Evolutionary conservation across 2,329 filamentous ascomycete genomes (phyloP), one percentile per base, ranked within the genome.

Genomic region (Colletotrichum echinochloae): DNA sequence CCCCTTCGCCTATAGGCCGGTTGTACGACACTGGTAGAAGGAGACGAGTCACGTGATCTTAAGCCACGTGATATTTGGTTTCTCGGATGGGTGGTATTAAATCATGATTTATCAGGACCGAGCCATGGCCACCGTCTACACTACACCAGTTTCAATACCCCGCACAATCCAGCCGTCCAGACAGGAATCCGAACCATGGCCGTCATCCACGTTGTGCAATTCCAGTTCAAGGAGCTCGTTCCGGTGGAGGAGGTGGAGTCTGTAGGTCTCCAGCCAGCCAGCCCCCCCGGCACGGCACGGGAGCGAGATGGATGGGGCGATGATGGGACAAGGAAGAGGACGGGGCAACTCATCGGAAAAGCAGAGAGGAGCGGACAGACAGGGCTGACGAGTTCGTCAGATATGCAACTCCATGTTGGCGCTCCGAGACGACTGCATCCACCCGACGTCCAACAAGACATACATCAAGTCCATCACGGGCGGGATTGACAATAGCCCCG

Each of bases 131-230:
- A 9, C 5, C 35, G n/a, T n/a, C n/a, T n/a, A n/a, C n/a, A n/a
- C n/a, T 11, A 44, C 20, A 44, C 41, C 41, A n/a, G 18, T 11
- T 33, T 26, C 60, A 35, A 6, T n/a, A n/a, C 23, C 7, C n/a
- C 7, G 5, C 44, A 41, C 5, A 46, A 16, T 7, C 12, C 54
- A 56, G n/a, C 26, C 33, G n/a, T 30, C 20, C 28, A 6, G 23
- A 56, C 5, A n/a, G 26, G 5, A 52, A 60, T 7, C 9, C 16
- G 59, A 57, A 2, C 16, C 55, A 92, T 92, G 90, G 77, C 88
- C 0, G 84, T 93, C 74, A 82, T 88, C n/a, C 91, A 93, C 77
- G 86, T 93, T 60, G 90, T 93, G 3, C 82, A 92, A 33, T 91
- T 93, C 75, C 84, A 89, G 71, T 92, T 92, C 82, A 90, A 90